These are phyloP conservation scores for Kandelia obovata DNA, from an alignment of 345 rosid genomes.

Conservation along the genomic window DNA sequence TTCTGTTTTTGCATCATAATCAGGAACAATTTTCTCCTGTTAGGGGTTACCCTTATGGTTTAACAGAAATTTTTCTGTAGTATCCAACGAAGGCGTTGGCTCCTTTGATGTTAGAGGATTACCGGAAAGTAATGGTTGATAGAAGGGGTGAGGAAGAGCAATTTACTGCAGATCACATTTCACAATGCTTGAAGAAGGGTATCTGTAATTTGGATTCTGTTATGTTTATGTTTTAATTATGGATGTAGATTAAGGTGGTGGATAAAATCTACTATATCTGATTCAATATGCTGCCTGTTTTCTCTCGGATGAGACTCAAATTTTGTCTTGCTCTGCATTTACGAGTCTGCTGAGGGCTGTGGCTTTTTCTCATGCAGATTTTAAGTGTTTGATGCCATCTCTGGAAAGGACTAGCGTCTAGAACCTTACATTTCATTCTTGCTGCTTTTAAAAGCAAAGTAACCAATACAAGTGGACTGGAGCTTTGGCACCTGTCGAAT, in stretches of 20 bases:
- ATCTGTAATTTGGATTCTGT: background rate
- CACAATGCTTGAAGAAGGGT: constrained; percentile 86
- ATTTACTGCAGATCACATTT: constrained; percentile 68
- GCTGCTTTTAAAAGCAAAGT: too few species aligned
- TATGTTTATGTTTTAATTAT: background rate
- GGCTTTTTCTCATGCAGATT: too few species aligned
- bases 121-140: constrained; percentile 79
- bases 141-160: constrained; percentile 90
- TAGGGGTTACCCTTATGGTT: too few species aligned
- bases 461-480: too few species aligned
- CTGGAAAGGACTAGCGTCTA: too few species aligned
- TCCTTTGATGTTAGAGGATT: constrained; percentile 91
- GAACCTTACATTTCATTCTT: too few species aligned
- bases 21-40: background rate
- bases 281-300: background rate
- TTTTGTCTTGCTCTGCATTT: background rate
- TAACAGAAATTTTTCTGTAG: constrained; percentile 31
- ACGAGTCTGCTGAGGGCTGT: too few species aligned
- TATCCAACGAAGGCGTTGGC: constrained; percentile 94
- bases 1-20: background rate
- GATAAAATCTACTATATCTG: background rate
- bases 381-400: too few species aligned
- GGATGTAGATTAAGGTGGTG: background rate
- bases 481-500: too few species aligned
- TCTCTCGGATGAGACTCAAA: background rate